Evolutionary conservation across 164 flowering plant species (phyloP), one percentile per base, ranked within the genome.

Genomic region (Litsea cubeba): DNA sequence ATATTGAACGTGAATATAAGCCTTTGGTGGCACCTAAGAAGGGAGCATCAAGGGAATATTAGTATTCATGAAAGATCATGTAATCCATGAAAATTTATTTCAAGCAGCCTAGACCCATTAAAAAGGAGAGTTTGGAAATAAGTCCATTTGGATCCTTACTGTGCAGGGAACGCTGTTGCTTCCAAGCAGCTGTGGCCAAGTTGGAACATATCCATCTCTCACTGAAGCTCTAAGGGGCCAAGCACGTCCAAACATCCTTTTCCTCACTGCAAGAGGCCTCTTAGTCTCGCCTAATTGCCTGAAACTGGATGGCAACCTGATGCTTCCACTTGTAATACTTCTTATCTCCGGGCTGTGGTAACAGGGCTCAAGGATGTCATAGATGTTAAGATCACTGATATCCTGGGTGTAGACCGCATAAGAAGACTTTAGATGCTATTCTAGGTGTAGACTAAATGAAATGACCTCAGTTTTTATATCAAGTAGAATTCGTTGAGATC

Each of bases 221-320:
- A 96, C 97, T 6, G 94, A 90, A 79, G 94, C 92, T 82, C 93
- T 79, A 62, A 85, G 69, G 72, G 98, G 98, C 97, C 99, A 96
- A 3, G 98, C 93, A 68, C 97, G 97, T 14, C 99, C 98, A 80
- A 92, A 92, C 87, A 94, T 91, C 78, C 99, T 89, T 75, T 84
- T 89, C 66, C 98, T 88, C 50, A 94, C 98, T 58, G 91, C 77
- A 76, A 92, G 84, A 71, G 94, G 93, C 88, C 84, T 86, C 35
- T 92, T 90, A 17, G 94, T 91, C 82, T 87, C 90, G 12, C 97
- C 98, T 35, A 94, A 77, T 54, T 72, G 74, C 76, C 84, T 81
- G 80, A 94, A 94, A 84, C 95, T 94, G 40, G 81, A 74, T 32
- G 98, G 97, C 70, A 90, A 60, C 77, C 82, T 83, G 30, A 64